A percentile compares a stretch with the other conserved stretches of the same genome.
These are phyloP conservation scores for Pythium myriotylum DNA, from an alignment of 352 stramenopile species.

Conservation along the genomic window DNA sequence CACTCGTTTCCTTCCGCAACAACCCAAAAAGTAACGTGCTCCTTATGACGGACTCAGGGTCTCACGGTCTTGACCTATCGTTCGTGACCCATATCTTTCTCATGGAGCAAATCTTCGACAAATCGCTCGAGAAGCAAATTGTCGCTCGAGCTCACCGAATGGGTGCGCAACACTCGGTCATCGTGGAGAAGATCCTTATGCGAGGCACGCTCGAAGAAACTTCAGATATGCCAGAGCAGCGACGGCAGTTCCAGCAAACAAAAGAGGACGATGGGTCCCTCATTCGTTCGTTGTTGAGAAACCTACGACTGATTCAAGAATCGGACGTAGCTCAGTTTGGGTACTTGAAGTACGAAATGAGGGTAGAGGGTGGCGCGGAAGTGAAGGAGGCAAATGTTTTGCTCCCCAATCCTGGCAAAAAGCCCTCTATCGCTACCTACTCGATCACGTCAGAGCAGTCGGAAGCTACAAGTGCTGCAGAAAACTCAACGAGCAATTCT, in stretches of 20 bases:
- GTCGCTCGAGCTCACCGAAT: conserved; percentile 96
- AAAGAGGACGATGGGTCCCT: not conserved
- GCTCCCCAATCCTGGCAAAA: conserved; percentile 9
- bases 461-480: not conserved
- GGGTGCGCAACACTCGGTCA: conserved; percentile 89
- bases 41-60: conserved; percentile 93
- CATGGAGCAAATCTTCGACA: conserved; percentile 97
- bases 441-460: not conserved
- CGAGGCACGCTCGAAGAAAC: conserved; percentile 81
- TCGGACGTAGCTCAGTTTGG: conserved; percentile 17
- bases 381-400: conserved; percentile 6
- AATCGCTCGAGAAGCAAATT: conserved; percentile 94
- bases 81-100: conserved; percentile 99
- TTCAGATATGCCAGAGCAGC: conserved; percentile 29
- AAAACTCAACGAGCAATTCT: not conserved
- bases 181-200: conserved; percentile 93
- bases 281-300: conserved; percentile 1
- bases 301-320: conserved; percentile 22
- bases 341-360: conserved; percentile 11
- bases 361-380: not conserved
- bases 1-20: conserved; percentile 56
- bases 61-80: conserved; percentile 95
- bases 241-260: conserved; percentile 8
- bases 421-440: not conserved
- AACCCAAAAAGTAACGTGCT: conserved; percentile 88